Evolutionary conservation across 2,329 filamentous ascomycete genomes (phyloP).

Genomic region (Calonectria pteridis): DNA sequence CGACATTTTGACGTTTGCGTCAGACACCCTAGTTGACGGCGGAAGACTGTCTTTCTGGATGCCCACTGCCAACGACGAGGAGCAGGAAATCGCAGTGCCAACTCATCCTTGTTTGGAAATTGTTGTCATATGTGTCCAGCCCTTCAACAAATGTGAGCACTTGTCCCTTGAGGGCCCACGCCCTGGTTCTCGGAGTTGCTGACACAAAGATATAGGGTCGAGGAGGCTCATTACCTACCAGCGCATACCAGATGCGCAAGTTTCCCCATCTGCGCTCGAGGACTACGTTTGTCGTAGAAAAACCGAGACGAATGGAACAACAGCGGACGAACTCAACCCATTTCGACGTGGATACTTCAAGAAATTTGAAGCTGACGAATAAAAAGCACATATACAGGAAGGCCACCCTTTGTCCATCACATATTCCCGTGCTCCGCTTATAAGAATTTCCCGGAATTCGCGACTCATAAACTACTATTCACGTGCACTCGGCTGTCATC

Average conservation of each 20-base stretch:
- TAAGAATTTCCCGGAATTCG: conserved; percentile 29
- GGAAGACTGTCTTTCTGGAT: conserved; percentile 96
- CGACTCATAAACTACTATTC: conserved; percentile 31
- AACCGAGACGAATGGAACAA: conserved; percentile 56
- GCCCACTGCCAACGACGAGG: conserved; percentile 87
- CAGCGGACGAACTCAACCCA: conserved; percentile 71
- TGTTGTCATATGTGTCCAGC: conserved; percentile 83
- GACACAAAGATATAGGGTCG: conserved; percentile 76
- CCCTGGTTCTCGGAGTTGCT: neutral
- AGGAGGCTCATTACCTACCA: conserved; percentile 89
- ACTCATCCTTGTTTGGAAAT: conserved; percentile 81
- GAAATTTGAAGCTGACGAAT: conserved; percentile 59
- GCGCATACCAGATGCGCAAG: conserved; percentile 71
- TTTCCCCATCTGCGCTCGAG: conserved; percentile 60
- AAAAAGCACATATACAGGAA: conserved; percentile 40
- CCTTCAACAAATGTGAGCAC: conserved; percentile 85
- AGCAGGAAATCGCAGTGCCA: conserved; percentile 82
- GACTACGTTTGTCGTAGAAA: conserved; percentile 48
- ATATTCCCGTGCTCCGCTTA: conserved; percentile 39
- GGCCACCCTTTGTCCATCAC: conserved; percentile 38
- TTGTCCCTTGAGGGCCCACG: neutral
- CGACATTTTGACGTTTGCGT: conserved; percentile 88
- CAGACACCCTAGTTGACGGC: conserved; percentile 79
- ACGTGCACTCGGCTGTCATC: conserved; percentile 33
- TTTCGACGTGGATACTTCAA: conserved; percentile 71